phyloP scores from a whole-genome alignment of 108 stramenopile genomes.

The Pseudonitzschia delicatissima region DNA sequence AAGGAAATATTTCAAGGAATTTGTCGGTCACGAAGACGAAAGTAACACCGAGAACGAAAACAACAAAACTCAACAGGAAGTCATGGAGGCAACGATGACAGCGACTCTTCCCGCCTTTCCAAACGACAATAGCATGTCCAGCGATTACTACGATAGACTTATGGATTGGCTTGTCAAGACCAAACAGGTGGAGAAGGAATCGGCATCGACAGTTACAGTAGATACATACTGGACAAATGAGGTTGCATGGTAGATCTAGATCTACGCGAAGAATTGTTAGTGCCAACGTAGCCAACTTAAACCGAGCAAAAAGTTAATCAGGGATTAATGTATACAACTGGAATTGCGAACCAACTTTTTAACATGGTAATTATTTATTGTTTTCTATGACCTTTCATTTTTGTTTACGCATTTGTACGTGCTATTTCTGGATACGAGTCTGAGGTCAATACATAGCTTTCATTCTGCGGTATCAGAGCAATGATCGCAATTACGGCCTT shows the following conservation, averaged over 20 bases:
- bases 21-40: background rate
- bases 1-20: slow-evolving; percentile 32
- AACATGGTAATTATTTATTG: too few species aligned
- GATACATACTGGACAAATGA: slow-evolving; percentile 51
- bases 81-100: slow-evolving; percentile 43
- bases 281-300: too few species aligned
- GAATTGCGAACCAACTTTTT: too few species aligned
- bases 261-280: background rate
- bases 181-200: slow-evolving; percentile 38
- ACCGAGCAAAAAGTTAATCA: too few species aligned
- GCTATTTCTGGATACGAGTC: too few species aligned
- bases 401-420: too few species aligned
- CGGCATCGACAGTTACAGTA: slow-evolving; percentile 20
- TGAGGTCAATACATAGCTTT: too few species aligned
- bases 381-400: too few species aligned
- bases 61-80: slow-evolving; percentile 23
- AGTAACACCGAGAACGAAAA: slow-evolving; percentile 1
- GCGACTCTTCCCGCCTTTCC: slow-evolving; percentile 54
- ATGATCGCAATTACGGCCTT: too few species aligned
- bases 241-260: slow-evolving; percentile 36
- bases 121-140: slow-evolving; percentile 51
- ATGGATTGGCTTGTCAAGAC: slow-evolving; percentile 53
- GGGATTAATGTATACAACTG: too few species aligned
- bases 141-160: slow-evolving; percentile 40
- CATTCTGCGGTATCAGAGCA: too few species aligned